Evolutionary conservation across 1,284 basidiomycete species (phyloP), one percentile per base, ranked within the genome.

Genomic region (Binderoboletus segoi): DNA sequence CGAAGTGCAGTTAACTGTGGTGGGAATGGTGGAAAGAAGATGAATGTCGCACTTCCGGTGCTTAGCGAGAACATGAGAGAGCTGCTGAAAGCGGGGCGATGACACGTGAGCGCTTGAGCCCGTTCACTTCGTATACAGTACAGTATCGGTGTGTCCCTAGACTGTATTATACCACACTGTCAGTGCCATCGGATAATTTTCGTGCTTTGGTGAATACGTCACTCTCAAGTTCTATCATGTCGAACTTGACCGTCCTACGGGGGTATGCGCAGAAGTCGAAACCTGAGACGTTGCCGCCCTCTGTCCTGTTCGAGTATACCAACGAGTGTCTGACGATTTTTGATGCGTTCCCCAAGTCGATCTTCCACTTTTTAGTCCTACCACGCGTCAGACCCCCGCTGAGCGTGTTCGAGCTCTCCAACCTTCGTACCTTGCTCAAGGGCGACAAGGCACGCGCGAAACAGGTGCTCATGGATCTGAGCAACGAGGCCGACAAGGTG

Each of bases 301-400:
- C 84, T 1, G 67, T 90, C 28, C 78, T 88, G 18, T 85, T 94
- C 60, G 73, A 80, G n/a, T 77, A 84, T 59, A 84, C 83, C 13
- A 72, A 78, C 3, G 77, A 76, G 50, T 84, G 86, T 1, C 65
- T 95, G 41, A 90, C 89, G 4, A 81, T 98, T 51, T 93, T 88
- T 67, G 95, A 98, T 75, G 83, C 80, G 20, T 97, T 82, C 69
- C 92, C 92, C 8, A 98, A 98, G 76, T 82, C 90, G 2, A 85
- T 83, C 53, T 94, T 92, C 70, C 94, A 96, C 72, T 88, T 92
- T 65, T 81, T 94, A 42, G 73, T 94, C 54, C 75, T 94, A 16
- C 93, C 93, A 38, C 84, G 89, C 67, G 56, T 82, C 58, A 61
- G 51, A 63, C 60, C 56, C 49, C 60, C 59, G 58, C 51, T 81